phyloP scores from a whole-genome alignment of 208 protist species.

The Trichomonas gallinae region DNA sequence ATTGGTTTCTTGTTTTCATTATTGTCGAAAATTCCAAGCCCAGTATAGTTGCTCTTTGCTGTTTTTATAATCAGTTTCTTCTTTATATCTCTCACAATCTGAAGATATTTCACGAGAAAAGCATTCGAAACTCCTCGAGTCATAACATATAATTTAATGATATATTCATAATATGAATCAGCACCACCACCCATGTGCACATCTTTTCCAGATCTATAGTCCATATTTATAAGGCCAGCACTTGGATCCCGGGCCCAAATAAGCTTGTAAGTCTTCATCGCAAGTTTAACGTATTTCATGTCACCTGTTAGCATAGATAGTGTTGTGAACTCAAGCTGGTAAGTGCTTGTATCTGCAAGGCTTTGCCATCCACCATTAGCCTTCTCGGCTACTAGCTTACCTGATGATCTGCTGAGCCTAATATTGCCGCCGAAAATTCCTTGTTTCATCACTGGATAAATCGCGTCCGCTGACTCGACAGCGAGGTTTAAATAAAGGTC shows the following conservation, averaged over 20 bases:
- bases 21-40: not conserved
- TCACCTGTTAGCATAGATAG: not conserved
- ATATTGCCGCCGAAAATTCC: not conserved
- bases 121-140: not conserved
- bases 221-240: not conserved
- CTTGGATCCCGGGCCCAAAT: not conserved
- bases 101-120: not conserved
- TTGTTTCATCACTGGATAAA: not conserved
- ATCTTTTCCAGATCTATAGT: not conserved
- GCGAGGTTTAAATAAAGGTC: conserved; percentile 31
- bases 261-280: not conserved
- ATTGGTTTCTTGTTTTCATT: not conserved
- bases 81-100: not conserved
- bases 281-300: not conserved
- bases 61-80: not conserved
- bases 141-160: not conserved
- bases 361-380: not conserved
- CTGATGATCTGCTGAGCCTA: not conserved
- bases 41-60: not conserved
- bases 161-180: not conserved
- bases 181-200: not conserved
- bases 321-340: not conserved
- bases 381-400: not conserved
- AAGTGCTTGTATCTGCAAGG: not conserved
- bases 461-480: not conserved